Evolutionary conservation across 108 stramenopile species (phyloP).

Genomic region (Stephanodiscus minutulus): DNA sequence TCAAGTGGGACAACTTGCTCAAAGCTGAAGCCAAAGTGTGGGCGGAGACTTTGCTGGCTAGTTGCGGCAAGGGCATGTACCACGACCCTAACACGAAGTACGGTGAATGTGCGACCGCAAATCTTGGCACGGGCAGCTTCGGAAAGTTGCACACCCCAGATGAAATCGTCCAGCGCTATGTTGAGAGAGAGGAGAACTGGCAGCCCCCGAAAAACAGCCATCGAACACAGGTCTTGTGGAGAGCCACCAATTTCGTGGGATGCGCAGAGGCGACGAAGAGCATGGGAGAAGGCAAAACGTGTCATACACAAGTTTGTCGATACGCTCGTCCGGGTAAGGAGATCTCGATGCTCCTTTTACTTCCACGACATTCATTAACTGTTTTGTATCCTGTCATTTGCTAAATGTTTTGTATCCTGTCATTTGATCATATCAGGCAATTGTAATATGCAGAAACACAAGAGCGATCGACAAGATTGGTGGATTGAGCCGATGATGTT

Average conservation of each 20-base stretch:
- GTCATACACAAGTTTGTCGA: conserved; percentile 36
- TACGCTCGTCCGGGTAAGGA: conserved; percentile 29
- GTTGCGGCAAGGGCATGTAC: conserved; percentile 32
- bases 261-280: conserved; percentile 22
- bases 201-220: conserved; percentile 22
- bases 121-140: conserved; percentile 24
- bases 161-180: conserved; percentile 26
- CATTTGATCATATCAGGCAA: neutral
- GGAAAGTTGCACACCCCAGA: conserved; percentile 2
- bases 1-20: conserved; percentile 29
- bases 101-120: conserved; percentile 33
- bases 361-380: no score
- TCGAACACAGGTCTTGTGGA: conserved; percentile 39
- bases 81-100: conserved; percentile 22
- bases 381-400: no score
- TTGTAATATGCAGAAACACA: conserved; percentile 15
- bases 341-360: no score
- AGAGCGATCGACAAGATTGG: conserved; percentile 15
- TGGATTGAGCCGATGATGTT: conserved; percentile 51
- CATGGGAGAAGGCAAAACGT: neutral
- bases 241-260: conserved; percentile 34
- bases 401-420: neutral
- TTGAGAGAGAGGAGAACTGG: conserved; percentile 24
- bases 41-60: conserved; percentile 21
- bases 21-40: conserved; percentile 34